Conservation (phyloP, 2,329 filamentous ascomycete species). For the Rutstroemia sydowiana region DNA sequence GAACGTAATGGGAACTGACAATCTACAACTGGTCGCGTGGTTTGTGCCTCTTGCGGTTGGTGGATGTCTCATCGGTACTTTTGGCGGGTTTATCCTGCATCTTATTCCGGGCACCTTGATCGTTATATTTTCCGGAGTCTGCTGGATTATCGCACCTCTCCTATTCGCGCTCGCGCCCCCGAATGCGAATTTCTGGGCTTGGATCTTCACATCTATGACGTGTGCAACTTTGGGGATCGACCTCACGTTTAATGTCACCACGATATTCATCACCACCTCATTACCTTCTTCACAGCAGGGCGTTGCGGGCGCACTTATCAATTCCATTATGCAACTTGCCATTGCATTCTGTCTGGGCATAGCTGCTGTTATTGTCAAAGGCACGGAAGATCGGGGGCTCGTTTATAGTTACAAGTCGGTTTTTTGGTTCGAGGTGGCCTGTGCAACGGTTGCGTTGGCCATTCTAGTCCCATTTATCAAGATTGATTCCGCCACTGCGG, state of each 20-base stretch:
- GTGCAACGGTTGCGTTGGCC: conserved; percentile 1
- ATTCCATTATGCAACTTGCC: conserved; percentile 27
- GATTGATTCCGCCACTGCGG: conserved; percentile 5
- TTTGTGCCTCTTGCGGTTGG: conserved; percentile 49
- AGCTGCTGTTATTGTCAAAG: not conserved
- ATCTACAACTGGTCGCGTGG: conserved; percentile 53
- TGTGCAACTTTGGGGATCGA: conserved; percentile 64
- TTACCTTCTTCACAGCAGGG: conserved; percentile 59
- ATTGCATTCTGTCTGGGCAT: conserved; percentile 5
- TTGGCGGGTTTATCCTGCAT: conserved; percentile 44
- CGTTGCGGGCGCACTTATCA: conserved; percentile 61
- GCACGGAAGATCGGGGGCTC: not conserved
- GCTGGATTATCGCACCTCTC: conserved; percentile 40
- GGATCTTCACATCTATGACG: conserved; percentile 60
- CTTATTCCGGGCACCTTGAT: conserved; percentile 42
- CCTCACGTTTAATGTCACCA: conserved; percentile 65
- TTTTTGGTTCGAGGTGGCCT: conserved; percentile 8
- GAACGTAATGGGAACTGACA: conserved; percentile 42
- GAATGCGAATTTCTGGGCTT: conserved; percentile 48
- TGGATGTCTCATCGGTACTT: conserved; percentile 52
- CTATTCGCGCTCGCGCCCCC: conserved; percentile 47
- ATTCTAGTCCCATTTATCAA: conserved; percentile 6
- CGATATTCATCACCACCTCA: conserved; percentile 66
- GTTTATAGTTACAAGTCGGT: conserved; percentile 1
- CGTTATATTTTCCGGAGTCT: conserved; percentile 41